Percentiles rank a stretch among this genome's conserved stretches.
These are phyloP conservation scores for Trichoderma harzianum DNA, from an alignment of 2,329 filamentous ascomycete species.

Conservation along the genomic window DNA sequence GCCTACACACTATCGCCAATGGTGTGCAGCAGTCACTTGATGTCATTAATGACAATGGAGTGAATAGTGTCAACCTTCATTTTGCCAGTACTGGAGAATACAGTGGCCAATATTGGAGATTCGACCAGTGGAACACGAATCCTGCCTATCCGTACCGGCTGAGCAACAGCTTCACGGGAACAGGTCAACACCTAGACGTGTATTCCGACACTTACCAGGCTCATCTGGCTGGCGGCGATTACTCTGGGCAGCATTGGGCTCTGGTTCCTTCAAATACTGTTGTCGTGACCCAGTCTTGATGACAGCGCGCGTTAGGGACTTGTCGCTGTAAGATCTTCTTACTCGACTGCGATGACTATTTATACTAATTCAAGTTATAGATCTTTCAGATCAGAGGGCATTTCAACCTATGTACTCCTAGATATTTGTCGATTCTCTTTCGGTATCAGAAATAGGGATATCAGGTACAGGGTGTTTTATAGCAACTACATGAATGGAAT, in stretches of 20 bases:
- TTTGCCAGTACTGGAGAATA: not conserved
- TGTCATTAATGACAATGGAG: not conserved
- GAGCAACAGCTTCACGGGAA: slow-evolving; percentile 3
- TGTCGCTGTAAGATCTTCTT: not conserved
- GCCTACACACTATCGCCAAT: not conserved
- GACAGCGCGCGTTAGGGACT: not conserved
- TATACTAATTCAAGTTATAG: not conserved
- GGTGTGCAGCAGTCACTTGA: not conserved
- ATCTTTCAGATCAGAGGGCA: rapidly evolving
- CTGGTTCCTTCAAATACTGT: not conserved
- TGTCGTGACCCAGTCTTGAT: not conserved
- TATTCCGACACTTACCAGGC: not conserved
- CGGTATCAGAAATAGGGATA: not conserved
- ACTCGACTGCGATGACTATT: not conserved
- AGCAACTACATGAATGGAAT: not conserved
- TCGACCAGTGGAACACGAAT: not conserved
- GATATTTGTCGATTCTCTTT: not conserved
- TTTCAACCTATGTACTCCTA: rapidly evolving
- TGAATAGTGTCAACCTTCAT: not conserved
- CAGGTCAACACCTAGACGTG: not conserved
- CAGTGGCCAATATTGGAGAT: slow-evolving; percentile 4
- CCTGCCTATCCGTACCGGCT: not conserved
- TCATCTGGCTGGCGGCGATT: not conserved
- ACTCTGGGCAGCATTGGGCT: not conserved
- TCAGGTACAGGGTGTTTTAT: not conserved